Evolutionary conservation across 2,329 filamentous ascomycete species (phyloP).

Genomic region (Ambrosiella xylebori): DNA sequence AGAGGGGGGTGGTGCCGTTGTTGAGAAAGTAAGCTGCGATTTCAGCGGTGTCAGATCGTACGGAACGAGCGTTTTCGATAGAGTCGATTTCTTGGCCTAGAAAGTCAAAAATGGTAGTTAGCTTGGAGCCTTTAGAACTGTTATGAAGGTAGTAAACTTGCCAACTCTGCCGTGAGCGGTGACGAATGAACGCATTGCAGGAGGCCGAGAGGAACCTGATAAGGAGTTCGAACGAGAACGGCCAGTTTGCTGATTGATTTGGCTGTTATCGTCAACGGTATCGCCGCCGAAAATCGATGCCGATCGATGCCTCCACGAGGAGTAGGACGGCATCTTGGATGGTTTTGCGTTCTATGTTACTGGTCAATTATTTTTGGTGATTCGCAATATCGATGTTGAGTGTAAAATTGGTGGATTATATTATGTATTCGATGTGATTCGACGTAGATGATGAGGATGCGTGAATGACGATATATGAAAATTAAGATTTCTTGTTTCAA

Average conservation of each 20-base stretch:
- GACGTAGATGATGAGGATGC: too few relatives aligned
- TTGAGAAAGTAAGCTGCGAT: conserved; percentile 68
- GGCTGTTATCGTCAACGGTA: conserved; percentile 16
- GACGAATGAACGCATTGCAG: conserved; percentile 56
- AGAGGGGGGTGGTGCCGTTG: conserved; percentile 29
- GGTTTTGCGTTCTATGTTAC: background rate
- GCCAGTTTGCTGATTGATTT: conserved; percentile 7
- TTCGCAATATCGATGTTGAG: too few relatives aligned
- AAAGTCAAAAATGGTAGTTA: background rate
- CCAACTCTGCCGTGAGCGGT: conserved; percentile 43
- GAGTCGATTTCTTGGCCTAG: conserved; percentile 38
- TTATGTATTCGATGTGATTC: too few relatives aligned
- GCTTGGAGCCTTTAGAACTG: background rate
- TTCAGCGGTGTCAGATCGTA: conserved; percentile 76
- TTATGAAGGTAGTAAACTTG: conserved; percentile 20
- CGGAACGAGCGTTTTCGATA: conserved; percentile 56
- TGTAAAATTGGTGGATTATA: too few relatives aligned
- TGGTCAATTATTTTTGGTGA: too few relatives aligned
- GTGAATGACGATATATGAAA: too few relatives aligned
- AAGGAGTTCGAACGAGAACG: conserved; percentile 13
- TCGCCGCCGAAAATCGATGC: conserved; percentile 15
- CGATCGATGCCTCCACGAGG: conserved; percentile 25
- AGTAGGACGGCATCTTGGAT: conserved; percentile 20
- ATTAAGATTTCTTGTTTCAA: too few relatives aligned
- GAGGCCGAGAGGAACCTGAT: conserved; percentile 18